Conservation (phyloP, 2,329 filamentous ascomycete species). For the Stemphylium vesicarium region DNA sequence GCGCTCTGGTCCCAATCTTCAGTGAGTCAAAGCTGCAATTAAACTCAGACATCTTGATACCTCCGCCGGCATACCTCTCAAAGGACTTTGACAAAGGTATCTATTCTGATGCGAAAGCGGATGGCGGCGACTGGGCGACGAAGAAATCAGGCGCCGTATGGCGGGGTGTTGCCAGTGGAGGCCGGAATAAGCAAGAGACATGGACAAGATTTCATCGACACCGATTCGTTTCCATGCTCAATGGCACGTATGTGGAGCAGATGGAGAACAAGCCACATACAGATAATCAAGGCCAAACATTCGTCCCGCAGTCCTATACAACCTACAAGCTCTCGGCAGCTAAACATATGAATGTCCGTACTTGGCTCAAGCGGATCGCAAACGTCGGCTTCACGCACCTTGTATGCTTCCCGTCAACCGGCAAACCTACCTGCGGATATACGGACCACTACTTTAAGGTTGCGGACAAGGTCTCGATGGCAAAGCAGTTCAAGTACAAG, state of each 20-base stretch:
- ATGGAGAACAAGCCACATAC: conserved; percentile 50
- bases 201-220: conserved; percentile 79
- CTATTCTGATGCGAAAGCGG: conserved; percentile 51
- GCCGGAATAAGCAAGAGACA: conserved; percentile 58
- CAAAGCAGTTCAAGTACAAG: conserved; percentile 62
- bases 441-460: conserved; percentile 50
- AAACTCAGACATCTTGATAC: conserved; percentile 62
- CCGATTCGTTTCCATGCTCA: conserved; percentile 76
- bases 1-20: conserved; percentile 57
- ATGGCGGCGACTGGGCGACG: conserved; percentile 50
- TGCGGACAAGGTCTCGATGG: conserved; percentile 44
- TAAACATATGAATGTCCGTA: conserved; percentile 39
- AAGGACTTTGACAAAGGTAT: conserved; percentile 41
- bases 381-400: conserved; percentile 55
- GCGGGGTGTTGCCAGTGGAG: conserved; percentile 58
- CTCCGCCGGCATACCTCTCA: conserved; percentile 58
- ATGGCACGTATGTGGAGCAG: conserved; percentile 63
- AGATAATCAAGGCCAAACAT: conserved; percentile 45
- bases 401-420: conserved; percentile 50
- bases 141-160: conserved; percentile 54
- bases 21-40: conserved; percentile 55
- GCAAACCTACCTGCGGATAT: conserved; percentile 54
- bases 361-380: conserved; percentile 50
- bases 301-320: conserved; percentile 46
- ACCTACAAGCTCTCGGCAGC: conserved; percentile 48